Conservation (phyloP, 2,329 filamentous ascomycete genomes). For the Penicillium sclerotigenum region DNA sequence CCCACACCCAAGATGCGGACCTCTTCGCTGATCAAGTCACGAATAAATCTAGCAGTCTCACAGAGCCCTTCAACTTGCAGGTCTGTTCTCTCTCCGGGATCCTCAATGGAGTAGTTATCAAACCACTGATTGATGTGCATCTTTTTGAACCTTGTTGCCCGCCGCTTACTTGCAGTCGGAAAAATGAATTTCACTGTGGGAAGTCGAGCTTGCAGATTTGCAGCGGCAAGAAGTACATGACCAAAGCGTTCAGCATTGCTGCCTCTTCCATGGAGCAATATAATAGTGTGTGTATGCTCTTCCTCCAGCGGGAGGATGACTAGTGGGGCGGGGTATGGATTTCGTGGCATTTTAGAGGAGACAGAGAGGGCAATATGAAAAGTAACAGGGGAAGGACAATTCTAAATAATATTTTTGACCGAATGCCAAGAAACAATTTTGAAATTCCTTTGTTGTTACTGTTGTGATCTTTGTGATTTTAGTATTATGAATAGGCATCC, state of each 20-base stretch:
- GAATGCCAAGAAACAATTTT: background rate
- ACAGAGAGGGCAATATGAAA: background rate
- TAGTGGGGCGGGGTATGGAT: conserved; percentile 5
- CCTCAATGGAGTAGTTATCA: conserved; percentile 44
- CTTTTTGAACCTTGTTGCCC: conserved; percentile 45
- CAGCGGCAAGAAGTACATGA: conserved; percentile 29
- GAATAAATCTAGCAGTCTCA: conserved; percentile 41
- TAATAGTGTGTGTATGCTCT: conserved; percentile 14
- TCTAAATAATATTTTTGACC: background rate
- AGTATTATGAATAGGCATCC: background rate
- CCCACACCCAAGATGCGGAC: conserved; percentile 22
- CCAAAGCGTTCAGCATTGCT: conserved; percentile 47
- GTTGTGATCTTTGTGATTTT: background rate
- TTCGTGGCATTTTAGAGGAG: background rate
- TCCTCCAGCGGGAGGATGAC: background rate
- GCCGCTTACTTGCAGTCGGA: conserved; percentile 48
- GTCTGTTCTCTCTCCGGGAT: conserved; percentile 43
- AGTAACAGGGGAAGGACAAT: background rate
- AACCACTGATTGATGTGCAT: conserved; percentile 53
- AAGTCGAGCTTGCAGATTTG: conserved; percentile 12
- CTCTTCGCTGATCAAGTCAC: conserved; percentile 38
- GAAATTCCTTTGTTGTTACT: background rate
- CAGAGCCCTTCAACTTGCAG: conserved; percentile 46
- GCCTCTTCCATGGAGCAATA: conserved; percentile 11
- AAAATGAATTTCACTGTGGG: conserved; percentile 49